Conservation (phyloP, 169 alveolate genomes). For the Cryptosporidium meleagridis region DNA sequence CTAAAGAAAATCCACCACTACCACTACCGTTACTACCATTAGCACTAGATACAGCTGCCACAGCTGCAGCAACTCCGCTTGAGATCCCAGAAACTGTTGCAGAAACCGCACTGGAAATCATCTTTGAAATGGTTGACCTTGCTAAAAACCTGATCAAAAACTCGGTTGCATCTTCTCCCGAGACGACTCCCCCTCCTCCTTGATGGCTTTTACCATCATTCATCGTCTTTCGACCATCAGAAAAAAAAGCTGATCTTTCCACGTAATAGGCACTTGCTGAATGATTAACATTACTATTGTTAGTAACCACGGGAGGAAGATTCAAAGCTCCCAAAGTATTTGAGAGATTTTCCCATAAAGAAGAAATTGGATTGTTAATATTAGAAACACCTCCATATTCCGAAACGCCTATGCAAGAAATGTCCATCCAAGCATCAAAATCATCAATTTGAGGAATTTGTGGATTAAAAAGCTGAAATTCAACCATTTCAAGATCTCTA, state of each 20-base stretch:
- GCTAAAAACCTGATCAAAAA: constrained; percentile 19
- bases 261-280: neutral
- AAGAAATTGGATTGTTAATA: constrained; percentile 1
- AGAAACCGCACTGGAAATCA: constrained; percentile 47
- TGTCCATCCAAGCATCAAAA: constrained; percentile 75
- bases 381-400: constrained; percentile 25
- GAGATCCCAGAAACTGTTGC: constrained; percentile 16
- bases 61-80: neutral
- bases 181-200: neutral
- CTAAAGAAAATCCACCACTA: neutral
- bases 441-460: constrained; percentile 76
- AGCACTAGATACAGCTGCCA: neutral
- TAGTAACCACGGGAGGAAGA: constrained; percentile 33
- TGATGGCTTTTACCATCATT: neutral
- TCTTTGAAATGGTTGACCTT: neutral
- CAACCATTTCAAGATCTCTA: neutral
- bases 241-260: neutral
- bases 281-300: neutral
- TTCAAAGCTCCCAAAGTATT: constrained; percentile 54
- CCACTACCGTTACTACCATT: neutral
- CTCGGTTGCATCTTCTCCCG: constrained; percentile 57
- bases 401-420: constrained; percentile 40
- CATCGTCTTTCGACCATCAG: neutral
- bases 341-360: constrained; percentile 60
- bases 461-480: constrained; percentile 63